Conservation (phyloP, 2,329 filamentous ascomycete genomes). For the Pseudocercospora fuligena region DNA sequence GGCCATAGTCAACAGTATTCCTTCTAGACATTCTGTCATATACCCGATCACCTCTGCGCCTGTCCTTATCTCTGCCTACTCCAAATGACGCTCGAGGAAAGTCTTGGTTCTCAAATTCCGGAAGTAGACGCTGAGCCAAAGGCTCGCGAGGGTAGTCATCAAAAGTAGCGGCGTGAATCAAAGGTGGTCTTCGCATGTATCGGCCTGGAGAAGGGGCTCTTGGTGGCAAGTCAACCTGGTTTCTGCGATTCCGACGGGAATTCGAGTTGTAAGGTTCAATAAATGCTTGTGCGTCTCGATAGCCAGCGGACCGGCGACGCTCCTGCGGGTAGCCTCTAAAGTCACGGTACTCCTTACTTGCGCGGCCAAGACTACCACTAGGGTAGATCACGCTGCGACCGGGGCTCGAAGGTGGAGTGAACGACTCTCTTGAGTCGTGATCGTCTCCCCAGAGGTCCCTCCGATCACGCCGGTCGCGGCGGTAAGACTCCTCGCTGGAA, state of each 20-base stretch:
- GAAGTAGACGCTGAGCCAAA: background rate
- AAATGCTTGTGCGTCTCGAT: background rate
- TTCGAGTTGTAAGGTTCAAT: background rate
- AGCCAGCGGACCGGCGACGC: background rate
- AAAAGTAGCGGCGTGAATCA: background rate
- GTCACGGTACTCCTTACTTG: background rate
- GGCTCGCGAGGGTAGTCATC: background rate
- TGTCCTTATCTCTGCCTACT: background rate
- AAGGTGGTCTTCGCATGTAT: background rate
- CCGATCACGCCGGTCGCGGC: background rate
- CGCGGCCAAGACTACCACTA: background rate
- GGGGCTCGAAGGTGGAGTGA: constrained; percentile 1
- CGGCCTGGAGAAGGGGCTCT: constrained; percentile 2
- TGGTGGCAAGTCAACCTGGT: background rate
- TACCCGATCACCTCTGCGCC: background rate
- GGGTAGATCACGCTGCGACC: background rate
- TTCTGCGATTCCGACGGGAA: background rate
- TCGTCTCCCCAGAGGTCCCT: background rate
- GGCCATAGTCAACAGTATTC: background rate
- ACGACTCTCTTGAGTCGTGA: background rate
- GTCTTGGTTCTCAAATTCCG: background rate
- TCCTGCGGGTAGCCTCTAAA: background rate
- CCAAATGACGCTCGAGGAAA: background rate
- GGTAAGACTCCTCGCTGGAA: background rate
- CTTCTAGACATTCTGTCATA: background rate